These are phyloP conservation scores for Cerioporus squamosus DNA, from an alignment of 1,284 basidiomycete species.

Conservation along the genomic window DNA sequence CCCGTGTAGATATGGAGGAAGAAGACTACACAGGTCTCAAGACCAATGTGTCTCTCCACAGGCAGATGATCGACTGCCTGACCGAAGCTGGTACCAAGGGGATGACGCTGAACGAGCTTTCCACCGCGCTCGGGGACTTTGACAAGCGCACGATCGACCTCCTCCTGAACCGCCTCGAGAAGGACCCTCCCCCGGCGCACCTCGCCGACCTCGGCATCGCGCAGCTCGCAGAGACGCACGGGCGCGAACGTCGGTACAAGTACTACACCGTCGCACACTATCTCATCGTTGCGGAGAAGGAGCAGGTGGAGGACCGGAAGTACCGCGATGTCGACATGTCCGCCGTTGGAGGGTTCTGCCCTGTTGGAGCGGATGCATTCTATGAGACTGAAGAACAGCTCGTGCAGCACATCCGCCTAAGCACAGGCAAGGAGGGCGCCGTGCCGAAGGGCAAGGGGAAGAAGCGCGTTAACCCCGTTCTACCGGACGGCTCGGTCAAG, in stretches of 20 bases:
- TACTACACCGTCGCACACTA: constrained; percentile 76
- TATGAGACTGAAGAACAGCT: constrained; percentile 52
- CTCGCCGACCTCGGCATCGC: constrained; percentile 70
- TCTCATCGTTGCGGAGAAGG: constrained; percentile 54
- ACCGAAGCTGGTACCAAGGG: constrained; percentile 67
- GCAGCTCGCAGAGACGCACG: constrained; percentile 73
- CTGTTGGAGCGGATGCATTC: constrained; percentile 49
- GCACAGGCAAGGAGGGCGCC: constrained; percentile 22
- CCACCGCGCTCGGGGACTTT: constrained; percentile 64
- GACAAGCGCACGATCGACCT: constrained; percentile 81
- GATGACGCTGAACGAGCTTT: constrained; percentile 74
- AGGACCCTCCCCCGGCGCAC: constrained; percentile 64
- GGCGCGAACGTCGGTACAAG: constrained; percentile 79
- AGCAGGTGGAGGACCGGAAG: constrained; percentile 57
- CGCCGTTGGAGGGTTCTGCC: constrained; percentile 57
- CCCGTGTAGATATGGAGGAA: constrained; percentile 5
- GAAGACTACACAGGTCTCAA: constrained; percentile 46
- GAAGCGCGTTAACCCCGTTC: constrained; percentile 31
- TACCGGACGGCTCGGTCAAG: constrained; percentile 33
- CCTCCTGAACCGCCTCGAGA: constrained; percentile 70
- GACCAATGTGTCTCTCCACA: constrained; percentile 68
- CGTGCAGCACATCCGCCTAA: constrained; percentile 51
- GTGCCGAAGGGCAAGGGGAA: constrained; percentile 22
- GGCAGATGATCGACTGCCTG: constrained; percentile 74
- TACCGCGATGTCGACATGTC: constrained; percentile 51